Conservation (phyloP, 2,329 filamentous ascomycete species). For the Drechslerella stenobrocha region DNA sequence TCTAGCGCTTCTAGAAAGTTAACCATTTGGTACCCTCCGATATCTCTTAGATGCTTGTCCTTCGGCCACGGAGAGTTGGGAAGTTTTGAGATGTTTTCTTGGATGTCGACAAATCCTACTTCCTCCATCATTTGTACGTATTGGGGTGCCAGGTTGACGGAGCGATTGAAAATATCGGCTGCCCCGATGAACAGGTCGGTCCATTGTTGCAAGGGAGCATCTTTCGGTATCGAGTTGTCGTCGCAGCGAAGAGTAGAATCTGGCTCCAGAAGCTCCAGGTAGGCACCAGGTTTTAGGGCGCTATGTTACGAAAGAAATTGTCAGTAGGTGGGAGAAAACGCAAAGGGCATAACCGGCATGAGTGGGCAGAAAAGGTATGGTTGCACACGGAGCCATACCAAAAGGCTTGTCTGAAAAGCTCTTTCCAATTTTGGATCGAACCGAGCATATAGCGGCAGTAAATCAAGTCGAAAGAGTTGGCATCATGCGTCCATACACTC, state of each 20-base stretch:
- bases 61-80: conserved; percentile 60
- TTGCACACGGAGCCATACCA: too few species aligned
- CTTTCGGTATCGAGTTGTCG: conserved; percentile 36
- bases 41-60: conserved; percentile 58
- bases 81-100: conserved; percentile 57
- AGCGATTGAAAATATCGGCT: conserved; percentile 53
- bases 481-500: conserved; percentile 51
- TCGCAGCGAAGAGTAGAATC: conserved; percentile 18
- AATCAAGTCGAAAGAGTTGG: conserved; percentile 53
- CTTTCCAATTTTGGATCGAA: conserved; percentile 63
- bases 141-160: conserved; percentile 49
- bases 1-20: conserved; percentile 59
- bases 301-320: neutral
- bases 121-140: conserved; percentile 45
- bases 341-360: neutral
- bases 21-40: conserved; percentile 54
- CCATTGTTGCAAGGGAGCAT: conserved; percentile 53
- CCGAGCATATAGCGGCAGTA: conserved; percentile 61
- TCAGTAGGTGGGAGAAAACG: neutral
- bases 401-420: conserved; percentile 60
- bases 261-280: conserved; percentile 47
- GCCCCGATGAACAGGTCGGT: conserved; percentile 52
- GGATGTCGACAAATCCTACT: conserved; percentile 58
- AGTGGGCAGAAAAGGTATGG: neutral
- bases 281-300: conserved; percentile 34